These are phyloP conservation scores for Vitis riparia DNA, from an alignment of 164 flowering plant species.

Conservation along the genomic window DNA sequence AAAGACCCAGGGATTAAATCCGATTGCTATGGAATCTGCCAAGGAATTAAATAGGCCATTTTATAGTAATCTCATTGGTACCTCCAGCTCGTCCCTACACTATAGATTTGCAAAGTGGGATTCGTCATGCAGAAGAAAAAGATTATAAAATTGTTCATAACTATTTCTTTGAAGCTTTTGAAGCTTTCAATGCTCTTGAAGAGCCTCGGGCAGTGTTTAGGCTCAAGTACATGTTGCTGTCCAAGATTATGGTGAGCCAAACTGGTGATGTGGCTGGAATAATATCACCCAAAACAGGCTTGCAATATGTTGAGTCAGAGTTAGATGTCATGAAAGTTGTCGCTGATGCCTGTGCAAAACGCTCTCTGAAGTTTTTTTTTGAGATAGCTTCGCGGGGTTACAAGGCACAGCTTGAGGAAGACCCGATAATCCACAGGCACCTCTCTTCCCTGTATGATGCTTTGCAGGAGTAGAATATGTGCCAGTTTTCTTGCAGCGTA, in stretches of 20 bases:
- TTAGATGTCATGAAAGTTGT: slow-evolving; percentile 77
- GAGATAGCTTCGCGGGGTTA: slow-evolving; percentile 53
- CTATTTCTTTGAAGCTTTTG: slow-evolving; percentile 81
- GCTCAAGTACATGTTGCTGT: slow-evolving; percentile 60
- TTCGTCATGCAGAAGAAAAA: slow-evolving; percentile 73
- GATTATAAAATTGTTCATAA: slow-evolving; percentile 74
- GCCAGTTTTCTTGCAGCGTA: slow-evolving; percentile 73
- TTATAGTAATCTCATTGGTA: slow-evolving; percentile 15
- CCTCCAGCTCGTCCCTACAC: slow-evolving; percentile 63
- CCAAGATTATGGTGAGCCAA: slow-evolving; percentile 69
- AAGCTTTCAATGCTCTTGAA: slow-evolving; percentile 70
- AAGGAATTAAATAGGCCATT: no score
- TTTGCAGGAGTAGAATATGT: slow-evolving; percentile 62
- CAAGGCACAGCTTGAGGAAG: slow-evolving; percentile 66
- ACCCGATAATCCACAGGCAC: slow-evolving; percentile 71
- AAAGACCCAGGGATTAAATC: no score
- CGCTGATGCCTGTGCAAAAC: slow-evolving; percentile 62
- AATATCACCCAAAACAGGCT: slow-evolving; percentile 65
- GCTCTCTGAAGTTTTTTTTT: slow-evolving; percentile 47
- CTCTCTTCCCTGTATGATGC: slow-evolving; percentile 68
- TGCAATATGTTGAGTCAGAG: slow-evolving; percentile 59
- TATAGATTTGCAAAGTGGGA: slow-evolving; percentile 75
- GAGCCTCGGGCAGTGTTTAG: slow-evolving; percentile 62
- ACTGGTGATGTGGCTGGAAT: slow-evolving; percentile 73
- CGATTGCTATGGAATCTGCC: no score